Evolutionary conservation across 148 eudicot species (phyloP), one percentile per base, ranked within the genome.

Genomic region (Chenopodium formosanum): DNA sequence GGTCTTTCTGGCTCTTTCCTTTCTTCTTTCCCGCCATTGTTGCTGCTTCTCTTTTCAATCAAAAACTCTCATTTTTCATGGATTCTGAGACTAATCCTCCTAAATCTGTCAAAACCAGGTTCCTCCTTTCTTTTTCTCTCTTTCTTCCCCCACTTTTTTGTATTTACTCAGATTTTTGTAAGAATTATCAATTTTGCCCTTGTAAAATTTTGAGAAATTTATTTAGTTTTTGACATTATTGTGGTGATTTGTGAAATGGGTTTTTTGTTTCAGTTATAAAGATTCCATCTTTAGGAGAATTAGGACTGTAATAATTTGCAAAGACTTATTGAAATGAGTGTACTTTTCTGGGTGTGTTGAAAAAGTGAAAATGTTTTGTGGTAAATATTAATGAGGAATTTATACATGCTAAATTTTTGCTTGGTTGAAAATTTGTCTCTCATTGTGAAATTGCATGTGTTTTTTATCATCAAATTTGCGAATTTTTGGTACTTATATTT

Each of bases 51-150:
- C 5, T 13, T 65, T 9, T 12, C 10, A 4, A 3, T 0, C 19
- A 22, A 22, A 13, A 22, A 70, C 9, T 37, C 9, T 1, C n/a
- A 60, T 69, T 71, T 29, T 70, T 60, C 40, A 84, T 84, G 83
- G 86, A 77, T 76, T 80, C 77, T 6, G 80, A 76, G 32, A 60
- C 44, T 23, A 37, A 34, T 71, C 73, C 81, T 82, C 71, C 72
- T n/a, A 84, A 79, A 19, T 62, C 77, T n/a, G 34, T 58, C 63
- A 80, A 73, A 80, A 70, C 73, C 25, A 84, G 86, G 86, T 84
- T 58, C 0, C 40, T 74, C 62, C 62, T 17, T 4, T 71, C 50
- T 32, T 34, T 69, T n/a, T 46, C 17, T 56, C 62, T 56, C 62
- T 56, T 19, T 56, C 62, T 56, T 56, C 53, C 53, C 29, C 11